These are phyloP conservation scores for Craterostigma plantagineum DNA, from an alignment of 257 asterid genomes.

Conservation along the genomic window DNA sequence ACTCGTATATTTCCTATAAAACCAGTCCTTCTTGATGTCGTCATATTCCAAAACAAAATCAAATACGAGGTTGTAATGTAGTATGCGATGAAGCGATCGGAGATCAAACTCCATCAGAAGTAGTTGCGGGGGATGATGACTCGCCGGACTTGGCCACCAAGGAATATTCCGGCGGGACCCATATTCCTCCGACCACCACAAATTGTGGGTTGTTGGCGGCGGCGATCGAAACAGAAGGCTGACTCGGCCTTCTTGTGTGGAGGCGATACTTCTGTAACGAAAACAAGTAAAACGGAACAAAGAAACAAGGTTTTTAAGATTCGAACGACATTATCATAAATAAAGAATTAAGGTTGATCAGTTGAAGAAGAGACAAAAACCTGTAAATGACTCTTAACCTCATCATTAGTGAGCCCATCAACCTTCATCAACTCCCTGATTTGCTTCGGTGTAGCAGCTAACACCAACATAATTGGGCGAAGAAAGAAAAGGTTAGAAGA, in stretches of 20 bases:
- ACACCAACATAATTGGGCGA: too few relatives aligned
- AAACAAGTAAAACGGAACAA: too few relatives aligned
- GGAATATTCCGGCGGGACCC: conserved; percentile 2
- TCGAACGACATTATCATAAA: too few relatives aligned
- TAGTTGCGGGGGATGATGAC: too few relatives aligned
- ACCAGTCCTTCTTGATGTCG: too few relatives aligned
- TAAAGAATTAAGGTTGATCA: background rate
- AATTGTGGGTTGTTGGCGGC: background rate
- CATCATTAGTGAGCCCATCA: conserved; percentile 64
- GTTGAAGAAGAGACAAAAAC: conserved; percentile 11
- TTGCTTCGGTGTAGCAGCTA: conserved; percentile 59
- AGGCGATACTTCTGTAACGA: conserved; percentile 1
- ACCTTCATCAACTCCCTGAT: conserved; percentile 58
- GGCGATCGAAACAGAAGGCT: background rate
- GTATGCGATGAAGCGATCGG: too few relatives aligned
- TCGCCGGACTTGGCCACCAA: too few relatives aligned
- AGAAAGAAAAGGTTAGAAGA: background rate
- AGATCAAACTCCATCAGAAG: too few relatives aligned
- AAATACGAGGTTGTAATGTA: too few relatives aligned
- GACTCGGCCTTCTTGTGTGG: conserved; percentile 3
- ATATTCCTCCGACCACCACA: conserved; percentile 2
- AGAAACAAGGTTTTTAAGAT: too few relatives aligned
- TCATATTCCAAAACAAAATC: too few relatives aligned
- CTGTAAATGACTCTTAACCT: conserved; percentile 65
- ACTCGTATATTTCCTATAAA: too few relatives aligned